A percentile compares a stretch with the other conserved stretches of the same genome.
Evolutionary conservation across 1,284 basidiomycete genomes (phyloP).

Genomic region (Cutaneotrichosporon curvatum): DNA sequence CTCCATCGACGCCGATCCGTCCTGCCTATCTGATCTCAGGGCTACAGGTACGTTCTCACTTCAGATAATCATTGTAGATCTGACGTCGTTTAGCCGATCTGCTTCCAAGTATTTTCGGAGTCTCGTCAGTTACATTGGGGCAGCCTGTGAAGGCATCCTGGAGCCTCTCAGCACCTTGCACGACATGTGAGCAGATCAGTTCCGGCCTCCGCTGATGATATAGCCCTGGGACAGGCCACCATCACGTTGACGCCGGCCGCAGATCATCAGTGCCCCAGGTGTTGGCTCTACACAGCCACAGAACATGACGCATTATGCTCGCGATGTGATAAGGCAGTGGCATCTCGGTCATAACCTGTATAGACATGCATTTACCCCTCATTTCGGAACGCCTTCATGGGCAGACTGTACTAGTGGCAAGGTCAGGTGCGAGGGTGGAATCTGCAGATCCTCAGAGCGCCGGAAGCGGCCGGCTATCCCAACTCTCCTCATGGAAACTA

Average conservation of each 20-base stretch:
- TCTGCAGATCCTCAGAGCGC: no score
- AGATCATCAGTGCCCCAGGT: conserved; percentile 63
- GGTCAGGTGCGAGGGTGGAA: no score
- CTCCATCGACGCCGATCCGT: conserved; percentile 1
- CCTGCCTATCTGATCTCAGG: neutral
- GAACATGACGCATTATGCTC: conserved; percentile 53
- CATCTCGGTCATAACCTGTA: no score
- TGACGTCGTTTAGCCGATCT: conserved; percentile 50
- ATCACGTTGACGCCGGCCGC: conserved; percentile 52
- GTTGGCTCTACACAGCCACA: conserved; percentile 62
- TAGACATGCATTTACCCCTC: no score
- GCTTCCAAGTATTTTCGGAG: conserved; percentile 67
- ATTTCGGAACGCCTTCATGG: no score
- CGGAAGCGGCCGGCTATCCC: no score
- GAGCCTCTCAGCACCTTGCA: conserved; percentile 5
- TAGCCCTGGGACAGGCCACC: neutral
- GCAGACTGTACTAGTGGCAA: no score
- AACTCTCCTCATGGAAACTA: no score
- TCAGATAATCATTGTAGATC: neutral
- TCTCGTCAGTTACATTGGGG: conserved; percentile 57
- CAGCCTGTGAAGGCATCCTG: conserved; percentile 20
- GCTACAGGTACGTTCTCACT: neutral
- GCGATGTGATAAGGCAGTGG: conserved; percentile 49
- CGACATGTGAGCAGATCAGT: neutral
- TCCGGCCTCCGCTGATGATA: neutral